Evolutionary conservation across 2,329 filamentous ascomycete genomes (phyloP).

Genomic region (Epichloe sp.): DNA sequence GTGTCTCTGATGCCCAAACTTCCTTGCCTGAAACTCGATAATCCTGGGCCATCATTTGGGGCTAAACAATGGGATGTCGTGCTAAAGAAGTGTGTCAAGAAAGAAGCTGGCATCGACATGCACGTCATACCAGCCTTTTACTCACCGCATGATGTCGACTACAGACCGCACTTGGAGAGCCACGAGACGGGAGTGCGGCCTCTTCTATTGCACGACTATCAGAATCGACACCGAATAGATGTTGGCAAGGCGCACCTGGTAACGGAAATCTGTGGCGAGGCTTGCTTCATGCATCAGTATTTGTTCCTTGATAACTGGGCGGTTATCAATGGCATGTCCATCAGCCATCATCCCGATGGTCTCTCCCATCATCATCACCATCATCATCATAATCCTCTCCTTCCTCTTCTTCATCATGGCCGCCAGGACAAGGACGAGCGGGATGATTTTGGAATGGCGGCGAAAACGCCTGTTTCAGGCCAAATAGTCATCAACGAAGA

Average conservation of each 20-base stretch:
- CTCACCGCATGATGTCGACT: slow-evolving; percentile 21
- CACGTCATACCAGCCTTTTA: slow-evolving; percentile 31
- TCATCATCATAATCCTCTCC: background rate
- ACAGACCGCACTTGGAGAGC: slow-evolving; percentile 16
- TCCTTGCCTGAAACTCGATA: slow-evolving; percentile 21
- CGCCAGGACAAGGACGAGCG: background rate
- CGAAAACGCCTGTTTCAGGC: slow-evolving; percentile 11
- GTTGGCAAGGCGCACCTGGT: slow-evolving; percentile 29
- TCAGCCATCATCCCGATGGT: slow-evolving; percentile 29
- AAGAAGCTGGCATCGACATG: slow-evolving; percentile 23
- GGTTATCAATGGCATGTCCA: slow-evolving; percentile 32
- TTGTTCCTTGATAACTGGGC: slow-evolving; percentile 33
- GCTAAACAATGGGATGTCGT: slow-evolving; percentile 26
- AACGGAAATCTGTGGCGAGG: slow-evolving; percentile 29
- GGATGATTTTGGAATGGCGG: slow-evolving; percentile 1
- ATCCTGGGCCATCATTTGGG: slow-evolving; percentile 6
- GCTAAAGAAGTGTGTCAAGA: slow-evolving; percentile 27
- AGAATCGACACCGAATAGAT: slow-evolving; percentile 24
- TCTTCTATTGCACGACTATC: slow-evolving; percentile 27
- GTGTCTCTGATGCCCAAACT: slow-evolving; percentile 21
- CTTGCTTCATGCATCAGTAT: slow-evolving; percentile 34
- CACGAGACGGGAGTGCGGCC: slow-evolving; percentile 29
- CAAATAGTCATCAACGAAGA: slow-evolving; percentile 21
- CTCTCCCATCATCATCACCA: slow-evolving; percentile 11
- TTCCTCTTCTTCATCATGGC: background rate